Conservation (phyloP, 2,329 filamentous ascomycete species). For the Beauveria varroae region DNA sequence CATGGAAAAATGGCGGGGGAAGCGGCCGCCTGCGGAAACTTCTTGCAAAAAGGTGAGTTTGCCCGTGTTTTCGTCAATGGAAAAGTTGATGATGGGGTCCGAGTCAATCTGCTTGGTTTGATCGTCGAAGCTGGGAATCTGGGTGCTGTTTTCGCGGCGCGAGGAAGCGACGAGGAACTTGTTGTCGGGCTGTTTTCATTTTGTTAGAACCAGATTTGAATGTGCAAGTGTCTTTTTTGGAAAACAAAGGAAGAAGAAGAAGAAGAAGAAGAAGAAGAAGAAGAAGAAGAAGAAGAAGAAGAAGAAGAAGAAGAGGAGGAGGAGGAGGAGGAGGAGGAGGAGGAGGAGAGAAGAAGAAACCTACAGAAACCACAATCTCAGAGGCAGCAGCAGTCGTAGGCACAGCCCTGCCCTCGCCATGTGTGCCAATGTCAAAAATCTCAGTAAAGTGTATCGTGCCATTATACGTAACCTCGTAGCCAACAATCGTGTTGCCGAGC, state of each 20-base stretch:
- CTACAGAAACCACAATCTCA: slow-evolving; percentile 52
- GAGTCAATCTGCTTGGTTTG: slow-evolving; percentile 39
- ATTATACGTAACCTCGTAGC: slow-evolving; percentile 48
- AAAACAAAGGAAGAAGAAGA: too few relatives aligned
- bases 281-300: too few relatives aligned
- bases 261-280: too few relatives aligned
- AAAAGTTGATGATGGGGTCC: slow-evolving; percentile 58
- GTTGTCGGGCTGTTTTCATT: slow-evolving; percentile 41
- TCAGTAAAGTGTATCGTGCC: slow-evolving; percentile 35
- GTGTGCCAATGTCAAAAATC: slow-evolving; percentile 40
- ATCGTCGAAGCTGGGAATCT: slow-evolving; percentile 36
- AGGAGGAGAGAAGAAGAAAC: slow-evolving; percentile 15
- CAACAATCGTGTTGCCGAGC: slow-evolving; percentile 48
- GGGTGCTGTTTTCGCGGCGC: slow-evolving; percentile 52
- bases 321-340: too few relatives aligned
- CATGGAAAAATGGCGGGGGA: slow-evolving; percentile 60
- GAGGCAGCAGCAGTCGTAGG: slow-evolving; percentile 39
- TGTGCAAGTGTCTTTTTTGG: too few relatives aligned
- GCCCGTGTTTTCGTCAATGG: slow-evolving; percentile 47
- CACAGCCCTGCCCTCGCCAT: slow-evolving; percentile 34
- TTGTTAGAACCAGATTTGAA: background rate
- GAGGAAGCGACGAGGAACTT: slow-evolving; percentile 61
- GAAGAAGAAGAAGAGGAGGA: too few relatives aligned
- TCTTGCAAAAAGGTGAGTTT: slow-evolving; percentile 47
- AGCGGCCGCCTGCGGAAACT: slow-evolving; percentile 55